A percentile compares a stretch with the other conserved stretches of the same genome.
These are phyloP conservation scores for Metarhizium guizhouense DNA, from an alignment of 2,329 filamentous ascomycete species.

Conservation along the genomic window DNA sequence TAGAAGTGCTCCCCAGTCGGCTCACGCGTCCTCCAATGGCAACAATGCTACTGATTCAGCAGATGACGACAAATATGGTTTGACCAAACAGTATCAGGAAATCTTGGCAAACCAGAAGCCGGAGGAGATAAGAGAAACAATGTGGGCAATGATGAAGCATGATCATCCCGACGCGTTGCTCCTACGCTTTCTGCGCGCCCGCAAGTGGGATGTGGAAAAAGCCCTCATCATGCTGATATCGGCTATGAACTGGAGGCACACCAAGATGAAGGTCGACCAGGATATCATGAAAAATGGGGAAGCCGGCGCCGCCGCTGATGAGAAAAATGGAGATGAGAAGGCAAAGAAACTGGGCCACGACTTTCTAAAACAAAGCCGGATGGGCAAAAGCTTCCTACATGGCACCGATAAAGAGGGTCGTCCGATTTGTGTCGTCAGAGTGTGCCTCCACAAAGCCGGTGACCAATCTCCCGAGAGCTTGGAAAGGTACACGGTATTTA, in stretches of 20 bases:
- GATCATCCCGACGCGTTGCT: slow-evolving; percentile 85
- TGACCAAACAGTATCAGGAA: slow-evolving; percentile 77
- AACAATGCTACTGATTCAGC: slow-evolving; percentile 36
- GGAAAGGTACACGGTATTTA: slow-evolving; percentile 84
- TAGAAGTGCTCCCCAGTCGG: slow-evolving; percentile 35
- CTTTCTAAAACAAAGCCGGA: slow-evolving; percentile 72
- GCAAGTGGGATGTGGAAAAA: slow-evolving; percentile 92
- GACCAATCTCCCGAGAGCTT: slow-evolving; percentile 76
- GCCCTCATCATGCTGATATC: slow-evolving; percentile 91
- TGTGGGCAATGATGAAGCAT: slow-evolving; percentile 93
- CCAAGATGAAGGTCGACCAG: slow-evolving; percentile 80
- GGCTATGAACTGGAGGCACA: slow-evolving; percentile 83
- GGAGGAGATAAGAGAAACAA: slow-evolving; percentile 67
- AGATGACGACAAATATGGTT: slow-evolving; percentile 84
- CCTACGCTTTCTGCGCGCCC: slow-evolving; percentile 75
- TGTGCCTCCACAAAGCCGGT: slow-evolving; percentile 69
- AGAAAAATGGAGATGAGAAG: slow-evolving; percentile 45
- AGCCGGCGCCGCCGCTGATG: slow-evolving; percentile 50
- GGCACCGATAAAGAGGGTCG: slow-evolving; percentile 76
- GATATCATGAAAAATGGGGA: slow-evolving; percentile 78
- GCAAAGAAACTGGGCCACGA: slow-evolving; percentile 63
- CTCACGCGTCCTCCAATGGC: slow-evolving; percentile 20
- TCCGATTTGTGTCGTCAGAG: slow-evolving; percentile 80
- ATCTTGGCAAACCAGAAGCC: slow-evolving; percentile 69
- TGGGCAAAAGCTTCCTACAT: slow-evolving; percentile 91